Percentiles rank a stretch among this genome's conserved stretches.
Conservation (phyloP, 805 yeast genomes). For the Cyberlindnera amylophila region DNA sequence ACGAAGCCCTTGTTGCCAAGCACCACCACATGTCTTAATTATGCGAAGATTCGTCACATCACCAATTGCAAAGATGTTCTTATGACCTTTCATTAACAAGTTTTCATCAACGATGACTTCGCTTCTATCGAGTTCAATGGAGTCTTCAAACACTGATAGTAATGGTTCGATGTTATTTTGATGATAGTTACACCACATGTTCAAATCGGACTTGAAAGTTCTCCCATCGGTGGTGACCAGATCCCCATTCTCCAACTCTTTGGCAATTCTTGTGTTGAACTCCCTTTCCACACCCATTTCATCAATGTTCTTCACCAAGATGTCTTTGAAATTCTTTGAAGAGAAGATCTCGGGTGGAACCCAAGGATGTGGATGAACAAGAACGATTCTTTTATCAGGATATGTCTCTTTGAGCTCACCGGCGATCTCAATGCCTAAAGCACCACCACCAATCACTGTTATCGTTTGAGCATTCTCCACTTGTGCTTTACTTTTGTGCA, state of each 20-base stretch:
- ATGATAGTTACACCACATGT: slow-evolving; percentile 36
- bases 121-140: slow-evolving; percentile 20
- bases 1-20: slow-evolving; percentile 25
- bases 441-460: slow-evolving; percentile 51
- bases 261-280: slow-evolving; percentile 32
- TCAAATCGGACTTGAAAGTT: slow-evolving; percentile 30
- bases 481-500: slow-evolving; percentile 32
- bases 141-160: slow-evolving; percentile 20
- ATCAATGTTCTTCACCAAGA: slow-evolving; percentile 12
- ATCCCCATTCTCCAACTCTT: slow-evolving; percentile 25
- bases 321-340: slow-evolving; percentile 20
- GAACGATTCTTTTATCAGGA: slow-evolving; percentile 34
- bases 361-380: slow-evolving; percentile 39
- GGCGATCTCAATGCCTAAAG: slow-evolving; percentile 48
- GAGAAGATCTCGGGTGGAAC: slow-evolving; percentile 38
- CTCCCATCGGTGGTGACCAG: slow-evolving; percentile 27
- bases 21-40: slow-evolving; percentile 41
- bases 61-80: slow-evolving; percentile 36
- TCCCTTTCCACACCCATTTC: slow-evolving; percentile 25
- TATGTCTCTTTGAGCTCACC: slow-evolving; percentile 41
- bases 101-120: slow-evolving; percentile 29
- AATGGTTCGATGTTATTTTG: slow-evolving; percentile 32
- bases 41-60: slow-evolving; percentile 35
- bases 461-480: slow-evolving; percentile 35
- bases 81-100: slow-evolving; percentile 22